These are phyloP conservation scores for Bonia amplexicaulis DNA, from an alignment of 176 grass and related monocot species.

Conservation along the genomic window DNA sequence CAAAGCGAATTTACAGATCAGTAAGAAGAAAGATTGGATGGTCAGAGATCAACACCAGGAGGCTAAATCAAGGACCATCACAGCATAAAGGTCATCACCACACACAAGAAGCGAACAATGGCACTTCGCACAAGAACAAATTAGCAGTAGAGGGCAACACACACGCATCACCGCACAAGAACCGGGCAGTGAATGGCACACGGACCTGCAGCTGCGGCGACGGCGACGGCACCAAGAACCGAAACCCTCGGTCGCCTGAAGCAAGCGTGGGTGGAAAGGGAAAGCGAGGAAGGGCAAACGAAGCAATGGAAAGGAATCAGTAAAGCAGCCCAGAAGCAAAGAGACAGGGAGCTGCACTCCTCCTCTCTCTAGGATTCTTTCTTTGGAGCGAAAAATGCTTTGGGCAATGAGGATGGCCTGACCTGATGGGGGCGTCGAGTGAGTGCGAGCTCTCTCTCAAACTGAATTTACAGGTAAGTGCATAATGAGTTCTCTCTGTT, in stretches of 20 bases:
- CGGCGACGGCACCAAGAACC: background rate
- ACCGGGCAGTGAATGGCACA: background rate
- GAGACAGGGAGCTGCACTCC: background rate
- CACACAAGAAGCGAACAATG: background rate
- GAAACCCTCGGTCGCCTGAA: background rate
- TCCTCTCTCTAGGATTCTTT: constrained; percentile 31
- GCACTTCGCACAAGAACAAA: background rate
- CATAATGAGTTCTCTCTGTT: background rate
- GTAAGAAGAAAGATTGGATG: background rate
- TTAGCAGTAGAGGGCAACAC: background rate
- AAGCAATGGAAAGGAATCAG: background rate
- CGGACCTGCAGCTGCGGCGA: background rate
- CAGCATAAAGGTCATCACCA: background rate
- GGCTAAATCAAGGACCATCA: background rate
- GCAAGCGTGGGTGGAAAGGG: background rate
- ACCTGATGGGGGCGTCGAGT: background rate
- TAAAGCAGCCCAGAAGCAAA: constrained; percentile 6
- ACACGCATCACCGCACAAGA: background rate
- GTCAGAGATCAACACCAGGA: background rate
- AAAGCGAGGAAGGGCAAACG: constrained; percentile 10
- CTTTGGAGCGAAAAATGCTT: background rate
- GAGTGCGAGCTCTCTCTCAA: too few relatives aligned
- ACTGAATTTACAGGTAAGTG: background rate
- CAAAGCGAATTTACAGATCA: background rate
- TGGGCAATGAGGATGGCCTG: background rate